Percentiles rank a stretch among this genome's conserved stretches.
Conservation (phyloP, 2,329 filamentous ascomycete genomes). For the Exophiala alcalophila region DNA sequence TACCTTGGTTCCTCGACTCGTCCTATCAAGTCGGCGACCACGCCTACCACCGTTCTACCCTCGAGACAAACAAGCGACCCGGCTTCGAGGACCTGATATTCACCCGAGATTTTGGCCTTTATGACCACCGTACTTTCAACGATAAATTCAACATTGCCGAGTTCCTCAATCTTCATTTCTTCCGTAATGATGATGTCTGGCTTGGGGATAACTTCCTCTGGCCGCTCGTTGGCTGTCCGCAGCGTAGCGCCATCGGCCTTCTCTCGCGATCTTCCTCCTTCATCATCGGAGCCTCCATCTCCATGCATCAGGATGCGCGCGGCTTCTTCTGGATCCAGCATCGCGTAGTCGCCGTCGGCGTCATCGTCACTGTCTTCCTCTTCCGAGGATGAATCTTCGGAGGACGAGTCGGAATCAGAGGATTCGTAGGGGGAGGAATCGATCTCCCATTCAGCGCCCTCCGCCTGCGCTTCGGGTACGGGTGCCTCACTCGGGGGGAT, state of each 20-base stretch:
- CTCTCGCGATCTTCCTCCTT: slow-evolving; percentile 55
- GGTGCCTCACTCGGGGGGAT: slow-evolving; percentile 5
- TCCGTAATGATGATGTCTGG: slow-evolving; percentile 75
- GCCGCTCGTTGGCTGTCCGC: slow-evolving; percentile 76
- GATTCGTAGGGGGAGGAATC: slow-evolving; percentile 76
- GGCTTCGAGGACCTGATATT: slow-evolving; percentile 78
- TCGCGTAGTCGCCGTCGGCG: slow-evolving; percentile 61
- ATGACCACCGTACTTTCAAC: slow-evolving; percentile 78
- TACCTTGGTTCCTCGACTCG: slow-evolving; percentile 84
- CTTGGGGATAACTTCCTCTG: slow-evolving; percentile 63
- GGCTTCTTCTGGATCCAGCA: slow-evolving; percentile 77
- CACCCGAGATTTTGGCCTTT: slow-evolving; percentile 72
- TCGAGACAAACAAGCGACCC: slow-evolving; percentile 79
- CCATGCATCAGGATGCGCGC: slow-evolving; percentile 81
- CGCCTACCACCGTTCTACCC: slow-evolving; percentile 73
- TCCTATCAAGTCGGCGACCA: slow-evolving; percentile 80
- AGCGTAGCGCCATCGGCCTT: slow-evolving; percentile 47
- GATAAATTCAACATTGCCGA: slow-evolving; percentile 72
- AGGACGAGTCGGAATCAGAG: slow-evolving; percentile 58
- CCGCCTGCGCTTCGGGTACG: slow-evolving; percentile 42
- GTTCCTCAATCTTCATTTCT: slow-evolving; percentile 71
- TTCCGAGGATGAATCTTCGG: slow-evolving; percentile 60
- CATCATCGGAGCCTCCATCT: slow-evolving; percentile 76
- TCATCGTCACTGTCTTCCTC: slow-evolving; percentile 40
- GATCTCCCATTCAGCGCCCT: slow-evolving; percentile 76